A percentile compares a stretch with the other conserved stretches of the same genome.
These are phyloP conservation scores for Pyrenula aspistea DNA, from an alignment of 495 filamentous ascomycete species.

Conservation along the genomic window DNA sequence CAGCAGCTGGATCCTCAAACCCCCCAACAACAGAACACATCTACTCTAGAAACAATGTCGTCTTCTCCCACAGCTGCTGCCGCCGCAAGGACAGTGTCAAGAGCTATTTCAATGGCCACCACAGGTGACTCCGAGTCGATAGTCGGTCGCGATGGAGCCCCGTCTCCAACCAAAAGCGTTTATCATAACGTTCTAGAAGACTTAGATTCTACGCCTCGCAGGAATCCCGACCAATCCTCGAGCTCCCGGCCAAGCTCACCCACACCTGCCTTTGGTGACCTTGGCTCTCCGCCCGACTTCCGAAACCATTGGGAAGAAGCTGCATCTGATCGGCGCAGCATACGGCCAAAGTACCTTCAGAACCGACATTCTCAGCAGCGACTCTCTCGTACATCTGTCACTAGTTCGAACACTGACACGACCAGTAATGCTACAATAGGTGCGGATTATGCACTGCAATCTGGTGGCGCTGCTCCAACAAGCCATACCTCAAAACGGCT, in stretches of 20 bases:
- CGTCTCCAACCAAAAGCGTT: slow-evolving; percentile 13
- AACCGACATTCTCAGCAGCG: slow-evolving; percentile 66
- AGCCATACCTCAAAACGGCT: slow-evolving; percentile 33
- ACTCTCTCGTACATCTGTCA: slow-evolving; percentile 63
- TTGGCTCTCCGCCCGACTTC: slow-evolving; percentile 15
- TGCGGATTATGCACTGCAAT: slow-evolving; percentile 78
- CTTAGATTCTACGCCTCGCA: slow-evolving; percentile 20
- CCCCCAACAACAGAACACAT: slow-evolving; percentile 30
- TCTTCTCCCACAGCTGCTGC: slow-evolving; percentile 60
- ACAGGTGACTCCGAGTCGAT: slow-evolving; percentile 12
- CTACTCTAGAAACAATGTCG: slow-evolving; percentile 44
- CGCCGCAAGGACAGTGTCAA: slow-evolving; percentile 42
- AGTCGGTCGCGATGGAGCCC: slow-evolving; percentile 22
- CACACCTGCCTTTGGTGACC: slow-evolving; percentile 21
- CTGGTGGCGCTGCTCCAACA: slow-evolving; percentile 65
- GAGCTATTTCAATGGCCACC: slow-evolving; percentile 35
- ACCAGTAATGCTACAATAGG: slow-evolving; percentile 61
- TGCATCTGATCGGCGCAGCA: slow-evolving; percentile 26
- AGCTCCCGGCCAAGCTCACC: slow-evolving; percentile 25
- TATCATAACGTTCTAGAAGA: slow-evolving; percentile 15
- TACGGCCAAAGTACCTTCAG: slow-evolving; percentile 58
- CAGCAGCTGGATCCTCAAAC: slow-evolving; percentile 11
- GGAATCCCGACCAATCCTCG: slow-evolving; percentile 15
- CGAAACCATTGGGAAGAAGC: slow-evolving; percentile 15
- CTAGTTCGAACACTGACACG: slow-evolving; percentile 46